Percentiles rank a stretch among this genome's conserved stretches.
Evolutionary conservation across 345 rosid genomes (phyloP).

Genomic region (Clausena lansium): DNA sequence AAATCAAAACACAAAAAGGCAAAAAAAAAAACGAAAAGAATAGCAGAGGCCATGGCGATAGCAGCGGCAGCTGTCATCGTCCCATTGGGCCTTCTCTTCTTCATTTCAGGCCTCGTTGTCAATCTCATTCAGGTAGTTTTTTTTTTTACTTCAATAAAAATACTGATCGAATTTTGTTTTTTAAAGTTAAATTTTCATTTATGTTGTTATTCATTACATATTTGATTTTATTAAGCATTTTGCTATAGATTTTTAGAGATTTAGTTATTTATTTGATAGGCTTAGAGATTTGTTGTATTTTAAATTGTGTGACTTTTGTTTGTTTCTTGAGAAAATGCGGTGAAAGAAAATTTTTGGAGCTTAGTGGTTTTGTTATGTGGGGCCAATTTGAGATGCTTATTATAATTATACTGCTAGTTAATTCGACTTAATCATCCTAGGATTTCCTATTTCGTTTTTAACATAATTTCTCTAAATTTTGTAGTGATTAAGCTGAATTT

Average conservation of each 20-base stretch:
- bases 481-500: neutral
- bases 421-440: neutral
- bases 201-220: neutral
- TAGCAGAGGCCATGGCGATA: conserved; percentile 53
- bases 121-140: conserved; percentile 80
- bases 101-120: conserved; percentile 81
- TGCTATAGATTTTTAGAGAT: neutral
- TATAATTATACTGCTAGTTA: neutral
- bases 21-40: neutral
- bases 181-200: neutral
- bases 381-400: neutral
- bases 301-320: neutral
- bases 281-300: neutral
- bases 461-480: neutral
- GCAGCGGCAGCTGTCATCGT: conserved; percentile 76
- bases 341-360: neutral
- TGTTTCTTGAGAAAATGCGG: conserved; percentile 12
- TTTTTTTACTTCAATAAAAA: neutral
- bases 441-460: neutral
- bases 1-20: neutral
- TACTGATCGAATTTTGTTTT: neutral
- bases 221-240: neutral
- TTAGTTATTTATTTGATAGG: neutral
- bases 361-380: neutral
- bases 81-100: conserved; percentile 78